Conservation (phyloP, 208 protist species). For the Leishmania lainsoni region DNA sequence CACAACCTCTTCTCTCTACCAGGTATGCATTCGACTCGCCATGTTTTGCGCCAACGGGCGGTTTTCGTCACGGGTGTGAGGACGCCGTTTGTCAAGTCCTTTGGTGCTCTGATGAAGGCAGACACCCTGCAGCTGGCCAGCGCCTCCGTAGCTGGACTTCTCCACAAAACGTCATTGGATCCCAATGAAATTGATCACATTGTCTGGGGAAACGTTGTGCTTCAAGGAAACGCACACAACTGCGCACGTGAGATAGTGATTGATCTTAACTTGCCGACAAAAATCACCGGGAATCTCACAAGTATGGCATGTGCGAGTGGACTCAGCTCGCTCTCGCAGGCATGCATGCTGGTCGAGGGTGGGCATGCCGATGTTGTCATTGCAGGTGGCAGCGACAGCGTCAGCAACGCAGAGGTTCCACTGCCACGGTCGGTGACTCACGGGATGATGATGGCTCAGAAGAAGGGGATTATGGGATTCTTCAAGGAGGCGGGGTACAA, state of each 20-base stretch:
- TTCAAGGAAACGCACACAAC: conserved; percentile 76
- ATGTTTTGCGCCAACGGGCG: conserved; percentile 37
- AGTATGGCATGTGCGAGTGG: conserved; percentile 87
- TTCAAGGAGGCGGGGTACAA: conserved; percentile 73
- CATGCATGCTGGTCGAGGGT: conserved; percentile 72
- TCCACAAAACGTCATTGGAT: conserved; percentile 73
- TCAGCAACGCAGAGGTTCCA: conserved; percentile 72
- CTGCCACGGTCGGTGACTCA: conserved; percentile 57
- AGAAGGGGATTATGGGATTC: conserved; percentile 53
- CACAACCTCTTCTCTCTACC: neutral
- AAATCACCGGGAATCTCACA: conserved; percentile 69
- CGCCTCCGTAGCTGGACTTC: conserved; percentile 65
- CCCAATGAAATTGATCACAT: conserved; percentile 81
- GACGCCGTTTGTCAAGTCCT: conserved; percentile 82
- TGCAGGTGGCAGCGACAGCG: conserved; percentile 87
- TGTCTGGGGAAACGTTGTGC: conserved; percentile 91
- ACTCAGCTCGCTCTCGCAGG: conserved; percentile 78
- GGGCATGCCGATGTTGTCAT: conserved; percentile 82
- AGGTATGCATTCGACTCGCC: conserved; percentile 31
- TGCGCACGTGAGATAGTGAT: conserved; percentile 86
- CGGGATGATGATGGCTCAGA: conserved; percentile 58
- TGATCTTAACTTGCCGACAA: conserved; percentile 78
- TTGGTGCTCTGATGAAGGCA: conserved; percentile 62
- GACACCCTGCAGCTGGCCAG: conserved; percentile 69
- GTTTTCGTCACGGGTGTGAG: conserved; percentile 70